phyloP scores from a whole-genome alignment of 2,329 filamentous ascomycete genomes.

The Botrytis aclada region DNA sequence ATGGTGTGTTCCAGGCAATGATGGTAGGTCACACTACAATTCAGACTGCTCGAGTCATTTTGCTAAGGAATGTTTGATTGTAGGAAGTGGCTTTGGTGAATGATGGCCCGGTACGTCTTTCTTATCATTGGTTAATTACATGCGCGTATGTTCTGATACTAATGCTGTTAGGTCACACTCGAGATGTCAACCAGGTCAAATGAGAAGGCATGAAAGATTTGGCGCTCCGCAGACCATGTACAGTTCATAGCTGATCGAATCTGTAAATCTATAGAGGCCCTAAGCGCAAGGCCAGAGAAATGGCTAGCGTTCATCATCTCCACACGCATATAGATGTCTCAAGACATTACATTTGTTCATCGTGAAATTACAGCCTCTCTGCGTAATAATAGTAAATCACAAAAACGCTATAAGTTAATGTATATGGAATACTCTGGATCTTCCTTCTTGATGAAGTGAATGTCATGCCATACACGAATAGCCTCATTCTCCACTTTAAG shows the following conservation, averaged over 20 bases:
- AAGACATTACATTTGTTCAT: not conserved
- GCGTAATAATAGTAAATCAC: not conserved
- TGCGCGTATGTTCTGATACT: not conserved
- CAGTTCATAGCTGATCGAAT: not conserved
- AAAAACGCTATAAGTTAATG: too few species aligned
- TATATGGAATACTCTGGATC: too few species aligned
- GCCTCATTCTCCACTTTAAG: conserved; percentile 5
- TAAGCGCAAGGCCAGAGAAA: not conserved
- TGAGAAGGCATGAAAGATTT: conserved; percentile 19
- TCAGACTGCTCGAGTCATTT: not conserved
- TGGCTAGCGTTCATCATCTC: not conserved
- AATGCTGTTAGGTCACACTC: conserved; percentile 32
- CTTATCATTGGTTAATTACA: not conserved
- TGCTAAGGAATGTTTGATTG: conserved; percentile 5
- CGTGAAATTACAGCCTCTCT: not conserved
- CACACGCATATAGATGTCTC: not conserved
- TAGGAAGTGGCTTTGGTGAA: conserved; percentile 83
- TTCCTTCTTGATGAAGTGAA: not conserved
- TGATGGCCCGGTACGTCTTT: conserved; percentile 60
- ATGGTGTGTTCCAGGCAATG: conserved; percentile 98
- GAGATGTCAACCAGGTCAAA: conserved; percentile 34
- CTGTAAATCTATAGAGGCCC: not conserved
- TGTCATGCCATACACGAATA: not conserved
- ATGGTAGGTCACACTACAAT: conserved; percentile 54
- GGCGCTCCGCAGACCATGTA: not conserved